Base-by-base conservation (phyloP, 2,329 filamentous ascomycete genomes). In the Hypoxylon sp. region DNA sequence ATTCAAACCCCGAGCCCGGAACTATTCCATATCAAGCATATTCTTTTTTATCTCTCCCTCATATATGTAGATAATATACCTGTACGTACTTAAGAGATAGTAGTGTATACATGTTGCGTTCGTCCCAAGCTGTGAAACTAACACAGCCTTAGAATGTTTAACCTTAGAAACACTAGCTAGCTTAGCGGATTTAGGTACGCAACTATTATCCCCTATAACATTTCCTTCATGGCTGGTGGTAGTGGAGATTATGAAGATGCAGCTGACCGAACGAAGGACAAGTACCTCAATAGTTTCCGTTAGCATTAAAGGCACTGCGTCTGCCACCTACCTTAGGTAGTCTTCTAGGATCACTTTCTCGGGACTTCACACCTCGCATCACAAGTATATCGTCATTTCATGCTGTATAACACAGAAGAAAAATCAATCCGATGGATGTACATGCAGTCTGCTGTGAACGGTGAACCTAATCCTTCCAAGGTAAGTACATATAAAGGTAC, bases 211-310 rank as follows among this genome's bases (percentile, higher is more conserved):
- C 13, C 49, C 28, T 19, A 21, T 14, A 34, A 34, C 10, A 5
- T 57, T 19, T 7, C 30, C 13, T 55, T 30, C 25, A 53, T 14
- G 2, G 34, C 30, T 19, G 17, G 56, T 60, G 36, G 45, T 21
- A 49, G 57, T 60, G 57, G 51, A 36, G 45, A 41, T 57, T 25
- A 46, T 53, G 6, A 30, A 58, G 38, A 57, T 67, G 67, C 57
- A 69, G 25, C 56, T 67, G 58, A 36, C 60, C 67, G 67, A 60
- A 52, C 38, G 28, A 53, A 48, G 49, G 32, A 52, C 30, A 50
- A n/a, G 17, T 61, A 57, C 51, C 7, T 57, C 38, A 17, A 41
- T 51, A 38, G 41, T 32, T 45, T 32, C 46, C 45, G 32, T 55
- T 45, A 45, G n/a, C 5, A 19, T 53, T 52, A n/a, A 48, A 25